phyloP scores from a whole-genome alignment of 140 eudicot genomes.

The Erigeron philadelphicus region DNA sequence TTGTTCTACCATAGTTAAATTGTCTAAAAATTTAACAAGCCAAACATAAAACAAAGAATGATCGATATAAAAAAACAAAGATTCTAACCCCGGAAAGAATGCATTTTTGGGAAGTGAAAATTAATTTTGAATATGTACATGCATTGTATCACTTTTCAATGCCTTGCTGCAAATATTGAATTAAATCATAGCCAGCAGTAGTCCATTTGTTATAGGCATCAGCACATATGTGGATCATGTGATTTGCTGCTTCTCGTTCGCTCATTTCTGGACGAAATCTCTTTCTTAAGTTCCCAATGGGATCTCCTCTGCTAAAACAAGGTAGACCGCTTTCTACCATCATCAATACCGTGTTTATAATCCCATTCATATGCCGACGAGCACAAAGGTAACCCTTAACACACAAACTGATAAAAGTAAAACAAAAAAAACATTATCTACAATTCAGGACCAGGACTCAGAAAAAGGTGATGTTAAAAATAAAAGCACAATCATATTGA shows the following conservation, averaged over 20 bases:
- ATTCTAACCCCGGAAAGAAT: not conserved
- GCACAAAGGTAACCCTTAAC: constrained; percentile 97
- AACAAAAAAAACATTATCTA: not conserved
- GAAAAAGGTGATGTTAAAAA: not conserved
- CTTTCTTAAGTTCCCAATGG: constrained; percentile 91
- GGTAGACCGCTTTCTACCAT: constrained; percentile 96
- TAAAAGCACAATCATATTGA: not conserved
- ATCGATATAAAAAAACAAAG: not conserved
- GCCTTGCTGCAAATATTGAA: constrained; percentile 96
- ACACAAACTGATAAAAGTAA: constrained; percentile 60
- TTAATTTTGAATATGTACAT: not conserved
- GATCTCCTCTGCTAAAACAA: constrained; percentile 96
- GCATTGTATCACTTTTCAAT: constrained; percentile 58
- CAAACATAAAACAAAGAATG: not conserved
- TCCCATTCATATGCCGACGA: constrained; percentile 88
- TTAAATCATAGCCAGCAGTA: constrained; percentile 97
- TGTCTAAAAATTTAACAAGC: constrained; percentile 5
- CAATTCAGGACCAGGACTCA: not conserved
- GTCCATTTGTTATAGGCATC: constrained; percentile 99
- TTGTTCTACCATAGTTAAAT: not conserved
- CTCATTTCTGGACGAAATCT: constrained; percentile 98
- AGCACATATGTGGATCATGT: constrained; percentile 82
- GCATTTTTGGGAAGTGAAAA: not conserved
- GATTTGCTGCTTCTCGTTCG: constrained; percentile 97
- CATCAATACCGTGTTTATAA: constrained; percentile 66